phyloP scores from a whole-genome alignment of 139 green algal genomes.

The Chara braunii region DNA sequence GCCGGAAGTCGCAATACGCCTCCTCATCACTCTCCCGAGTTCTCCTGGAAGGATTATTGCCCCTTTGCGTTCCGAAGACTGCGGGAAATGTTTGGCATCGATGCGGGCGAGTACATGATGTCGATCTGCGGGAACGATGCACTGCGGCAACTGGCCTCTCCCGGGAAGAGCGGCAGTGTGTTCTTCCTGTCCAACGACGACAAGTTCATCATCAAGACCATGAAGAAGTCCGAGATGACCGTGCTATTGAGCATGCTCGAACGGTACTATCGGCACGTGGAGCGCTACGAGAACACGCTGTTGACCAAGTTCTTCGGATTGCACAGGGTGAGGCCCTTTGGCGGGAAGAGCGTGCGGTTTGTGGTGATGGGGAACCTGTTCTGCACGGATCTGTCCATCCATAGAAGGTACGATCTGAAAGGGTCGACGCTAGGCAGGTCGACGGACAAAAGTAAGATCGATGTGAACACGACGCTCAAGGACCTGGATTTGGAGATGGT shows the following conservation, averaged over 20 bases:
- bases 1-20: conserved; percentile 55
- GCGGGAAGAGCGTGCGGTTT: no score
- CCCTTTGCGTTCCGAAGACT: conserved; percentile 79
- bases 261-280: conserved; percentile 69
- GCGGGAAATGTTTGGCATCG: conserved; percentile 60
- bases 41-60: conserved; percentile 92
- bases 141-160: conserved; percentile 79
- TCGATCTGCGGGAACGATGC: conserved; percentile 65
- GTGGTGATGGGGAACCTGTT: conserved; percentile 97
- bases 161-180: conserved; percentile 75
- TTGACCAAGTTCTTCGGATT: conserved; percentile 86
- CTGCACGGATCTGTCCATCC: conserved; percentile 72
- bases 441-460: conserved; percentile 22
- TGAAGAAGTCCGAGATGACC: conserved; percentile 62
- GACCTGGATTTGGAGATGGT: conserved; percentile 68
- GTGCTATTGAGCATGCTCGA: conserved; percentile 70
- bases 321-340: conserved; percentile 66
- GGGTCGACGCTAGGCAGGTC: conserved; percentile 66
- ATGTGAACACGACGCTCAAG: conserved; percentile 62
- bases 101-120: conserved; percentile 67
- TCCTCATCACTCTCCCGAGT: conserved; percentile 59
- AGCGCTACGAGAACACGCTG: conserved; percentile 57
- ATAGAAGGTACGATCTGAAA: conserved; percentile 90
- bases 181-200: conserved; percentile 79
- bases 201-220: conserved; percentile 68